Base-by-base conservation (phyloP, 1,284 basidiomycete genomes). In the Wallemia ichthyophaga region DNA sequence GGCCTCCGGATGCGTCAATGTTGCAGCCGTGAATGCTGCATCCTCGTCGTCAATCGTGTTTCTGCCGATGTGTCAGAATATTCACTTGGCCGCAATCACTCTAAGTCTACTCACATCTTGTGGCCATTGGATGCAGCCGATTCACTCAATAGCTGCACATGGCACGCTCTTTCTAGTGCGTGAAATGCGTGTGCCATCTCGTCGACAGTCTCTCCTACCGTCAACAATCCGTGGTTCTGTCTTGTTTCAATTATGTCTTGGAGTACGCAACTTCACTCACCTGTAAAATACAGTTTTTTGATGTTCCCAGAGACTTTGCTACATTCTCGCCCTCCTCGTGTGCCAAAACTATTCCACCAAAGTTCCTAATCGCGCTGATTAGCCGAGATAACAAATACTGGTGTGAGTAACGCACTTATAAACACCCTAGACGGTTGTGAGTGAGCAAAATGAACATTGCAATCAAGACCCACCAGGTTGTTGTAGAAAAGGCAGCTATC, bases 301-400 rank as follows among this genome's bases (percentile, higher is more conserved):
- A 64, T 25, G 64, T 62, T 1, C 69, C 70, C 9, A 71, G 64
- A 5, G 68, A 65, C 11, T 64, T 63, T 26, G 67, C 66, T 23
- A 69, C 69, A 61, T 69, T 66, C 57, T 63, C 57, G 11, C 68
- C 67, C 57, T 70, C 69, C 58, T 69, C 66, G 3, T 65, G 64
- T 2, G 67, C 67, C 1, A 70, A 63, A 1, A 69, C 69, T 28
- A 70, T 66, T n/a, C 68, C 68, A 56, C 69, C 69, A 53, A 69
- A 69, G 58, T 65, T 66, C 25, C 64, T 63, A 31, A 60, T 66
- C 5, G n/a, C 48, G 11, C n/a, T 21, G n/a, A n/a, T n/a, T n/a
- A n/a, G n/a, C n/a, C n/a, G n/a, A n/a, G n/a, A n/a, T n/a, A n/a
- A n/a, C n/a, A n/a, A n/a, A n/a, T n/a, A n/a, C n/a, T n/a, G n/a